A percentile compares a stretch with the other conserved stretches of the same genome.
These are phyloP conservation scores for Coffea humblotiana DNA, from an alignment of 305 asterid genomes.

Conservation along the genomic window DNA sequence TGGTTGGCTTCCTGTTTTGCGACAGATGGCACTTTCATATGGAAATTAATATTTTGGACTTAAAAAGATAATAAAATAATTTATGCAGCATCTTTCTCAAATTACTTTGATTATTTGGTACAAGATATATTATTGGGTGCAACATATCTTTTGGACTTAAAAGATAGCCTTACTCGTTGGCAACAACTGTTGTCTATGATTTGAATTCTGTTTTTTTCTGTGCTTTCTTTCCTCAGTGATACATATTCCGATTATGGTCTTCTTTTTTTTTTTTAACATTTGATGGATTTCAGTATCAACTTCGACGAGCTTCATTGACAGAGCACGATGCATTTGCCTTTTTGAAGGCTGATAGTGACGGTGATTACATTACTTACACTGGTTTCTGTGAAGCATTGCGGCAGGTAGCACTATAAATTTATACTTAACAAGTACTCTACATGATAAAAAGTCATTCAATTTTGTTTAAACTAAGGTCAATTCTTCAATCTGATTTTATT, in stretches of 20 bases:
- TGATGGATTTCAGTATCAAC: constrained; percentile 42
- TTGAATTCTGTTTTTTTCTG: neutral
- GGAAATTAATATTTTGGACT: neutral
- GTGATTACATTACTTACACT: constrained; percentile 68
- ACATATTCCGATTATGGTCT: neutral
- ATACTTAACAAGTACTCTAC: neutral
- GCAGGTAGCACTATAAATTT: constrained; percentile 41
- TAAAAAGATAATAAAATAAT: neutral
- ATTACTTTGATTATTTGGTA: neutral
- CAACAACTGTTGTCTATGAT: too few species aligned
- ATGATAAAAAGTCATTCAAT: neutral
- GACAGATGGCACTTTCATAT: too few species aligned
- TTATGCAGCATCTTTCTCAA: neutral
- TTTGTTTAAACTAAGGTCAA: neutral
- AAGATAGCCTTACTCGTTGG: neutral
- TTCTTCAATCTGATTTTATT: neutral
- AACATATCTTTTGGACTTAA: neutral
- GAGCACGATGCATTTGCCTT: constrained; percentile 82
- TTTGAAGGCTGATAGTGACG: constrained; percentile 70
- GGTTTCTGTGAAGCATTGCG: constrained; percentile 88
- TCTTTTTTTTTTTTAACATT: neutral
- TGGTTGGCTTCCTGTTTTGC: neutral
- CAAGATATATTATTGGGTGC: neutral
- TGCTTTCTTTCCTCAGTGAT: neutral
- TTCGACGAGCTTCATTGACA: constrained; percentile 78